A percentile compares a stretch with the other conserved stretches of the same genome.
Evolutionary conservation across 345 rosid species (phyloP).

Genomic region (Populus simonii): DNA sequence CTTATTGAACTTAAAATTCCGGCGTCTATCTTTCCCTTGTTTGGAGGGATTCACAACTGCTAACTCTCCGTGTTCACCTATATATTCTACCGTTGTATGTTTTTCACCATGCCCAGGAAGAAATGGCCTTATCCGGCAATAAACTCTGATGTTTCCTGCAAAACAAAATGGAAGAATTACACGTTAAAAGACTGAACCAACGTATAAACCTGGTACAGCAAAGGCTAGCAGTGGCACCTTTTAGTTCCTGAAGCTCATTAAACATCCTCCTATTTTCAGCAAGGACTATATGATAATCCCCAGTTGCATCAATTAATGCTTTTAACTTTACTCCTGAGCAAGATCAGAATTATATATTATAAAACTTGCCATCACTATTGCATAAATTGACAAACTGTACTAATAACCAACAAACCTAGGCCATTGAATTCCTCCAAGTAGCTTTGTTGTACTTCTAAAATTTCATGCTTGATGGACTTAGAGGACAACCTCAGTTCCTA

Average conservation of each 20-base stretch:
- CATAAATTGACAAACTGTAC: constrained; percentile 1
- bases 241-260: constrained; percentile 89
- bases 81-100: constrained; percentile 49
- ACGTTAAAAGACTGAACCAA: background rate
- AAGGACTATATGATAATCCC: constrained; percentile 64
- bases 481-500: constrained; percentile 66
- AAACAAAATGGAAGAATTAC: constrained; percentile 8
- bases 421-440: constrained; percentile 50
- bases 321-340: constrained; percentile 53
- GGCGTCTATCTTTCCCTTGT: constrained; percentile 69
- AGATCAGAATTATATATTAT: background rate
- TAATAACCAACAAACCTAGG: constrained; percentile 44
- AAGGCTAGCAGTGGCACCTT: constrained; percentile 45
- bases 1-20: constrained; percentile 71
- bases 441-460: constrained; percentile 41
- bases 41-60: constrained; percentile 64
- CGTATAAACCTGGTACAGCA: background rate
- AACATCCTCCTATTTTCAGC: constrained; percentile 76
- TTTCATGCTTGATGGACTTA: constrained; percentile 61
- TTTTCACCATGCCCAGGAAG: constrained; percentile 56
- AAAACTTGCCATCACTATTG: background rate
- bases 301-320: constrained; percentile 57
- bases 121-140: constrained; percentile 80
- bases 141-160: constrained; percentile 92
- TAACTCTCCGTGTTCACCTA: constrained; percentile 81